These are phyloP conservation scores for Phytophthora sp. DNA, from an alignment of 352 stramenopile species.

Conservation along the genomic window DNA sequence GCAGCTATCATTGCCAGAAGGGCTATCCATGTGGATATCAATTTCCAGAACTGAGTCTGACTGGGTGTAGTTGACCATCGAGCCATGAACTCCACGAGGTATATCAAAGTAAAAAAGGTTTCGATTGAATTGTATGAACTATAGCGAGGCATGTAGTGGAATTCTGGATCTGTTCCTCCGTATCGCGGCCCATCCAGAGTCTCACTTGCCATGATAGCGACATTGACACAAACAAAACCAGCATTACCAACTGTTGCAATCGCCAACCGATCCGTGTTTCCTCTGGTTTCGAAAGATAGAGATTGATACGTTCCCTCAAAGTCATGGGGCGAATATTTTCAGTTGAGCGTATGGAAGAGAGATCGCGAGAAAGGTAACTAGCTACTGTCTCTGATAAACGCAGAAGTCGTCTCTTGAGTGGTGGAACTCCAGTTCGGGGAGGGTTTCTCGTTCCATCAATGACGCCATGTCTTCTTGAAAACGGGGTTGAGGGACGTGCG, in stretches of 20 bases:
- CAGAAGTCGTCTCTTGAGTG: neutral
- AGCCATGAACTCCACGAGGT: conserved; percentile 42
- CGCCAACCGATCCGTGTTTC: conserved; percentile 40
- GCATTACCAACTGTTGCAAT: conserved; percentile 33
- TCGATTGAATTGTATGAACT: conserved; percentile 16
- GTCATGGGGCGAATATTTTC: conserved; percentile 34
- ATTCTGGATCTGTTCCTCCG: conserved; percentile 37
- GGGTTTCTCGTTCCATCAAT: neutral
- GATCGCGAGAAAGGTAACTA: neutral
- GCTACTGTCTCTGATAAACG: neutral
- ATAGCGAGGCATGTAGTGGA: conserved; percentile 38
- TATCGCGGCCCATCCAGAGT: conserved; percentile 56
- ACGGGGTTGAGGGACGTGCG: neutral
- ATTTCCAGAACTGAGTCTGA: conserved; percentile 35
- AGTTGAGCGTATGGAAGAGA: conserved; percentile 2
- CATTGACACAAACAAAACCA: conserved; percentile 40
- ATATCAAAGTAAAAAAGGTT: conserved; percentile 38
- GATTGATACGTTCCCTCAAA: conserved; percentile 23
- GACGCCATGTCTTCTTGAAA: neutral
- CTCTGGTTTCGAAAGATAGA: conserved; percentile 42
- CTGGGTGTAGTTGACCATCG: conserved; percentile 20
- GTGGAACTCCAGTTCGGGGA: too few species aligned
- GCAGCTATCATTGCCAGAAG: conserved; percentile 34
- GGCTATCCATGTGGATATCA: conserved; percentile 24
- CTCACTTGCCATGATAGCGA: conserved; percentile 36